phyloP scores from a whole-genome alignment of 345 rosid species.

The Pistacia vera region DNA sequence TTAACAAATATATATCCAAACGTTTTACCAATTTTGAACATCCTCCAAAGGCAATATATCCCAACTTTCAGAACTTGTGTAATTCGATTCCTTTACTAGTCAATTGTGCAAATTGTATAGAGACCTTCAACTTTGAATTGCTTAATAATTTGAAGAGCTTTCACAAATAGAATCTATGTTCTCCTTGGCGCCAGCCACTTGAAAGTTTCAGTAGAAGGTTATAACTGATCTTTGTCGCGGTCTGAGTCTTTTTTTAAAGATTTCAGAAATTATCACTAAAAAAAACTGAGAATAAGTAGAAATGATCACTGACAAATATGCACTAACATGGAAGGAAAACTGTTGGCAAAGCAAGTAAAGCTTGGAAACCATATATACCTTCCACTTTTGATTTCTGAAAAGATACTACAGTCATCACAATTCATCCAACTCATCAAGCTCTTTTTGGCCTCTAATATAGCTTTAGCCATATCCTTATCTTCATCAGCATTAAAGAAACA shows the following conservation, averaged over 20 bases:
- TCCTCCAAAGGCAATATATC: conserved; percentile 49
- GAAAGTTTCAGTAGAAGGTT: conserved; percentile 40
- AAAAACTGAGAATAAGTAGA: conserved; percentile 26
- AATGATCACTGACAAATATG: neutral
- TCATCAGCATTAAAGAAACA: conserved; percentile 33
- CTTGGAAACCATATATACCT: conserved; percentile 27
- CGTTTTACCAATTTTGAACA: conserved; percentile 38
- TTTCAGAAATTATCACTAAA: conserved; percentile 48
- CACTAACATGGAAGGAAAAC: neutral
- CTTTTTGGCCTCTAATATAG: conserved; percentile 36
- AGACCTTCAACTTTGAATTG: conserved; percentile 41
- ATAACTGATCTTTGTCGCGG: conserved; percentile 22
- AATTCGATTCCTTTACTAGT: conserved; percentile 33
- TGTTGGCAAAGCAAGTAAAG: neutral
- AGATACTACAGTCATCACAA: conserved; percentile 32
- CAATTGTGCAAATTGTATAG: conserved; percentile 46
- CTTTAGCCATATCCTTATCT: conserved; percentile 35
- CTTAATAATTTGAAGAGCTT: conserved; percentile 42
- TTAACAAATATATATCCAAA: conserved; percentile 40
- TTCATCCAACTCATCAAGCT: conserved; percentile 40
- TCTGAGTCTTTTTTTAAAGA: conserved; percentile 42
- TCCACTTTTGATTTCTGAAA: conserved; percentile 48
- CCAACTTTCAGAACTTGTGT: conserved; percentile 61
- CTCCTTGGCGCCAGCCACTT: conserved; percentile 52
- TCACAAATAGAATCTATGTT: conserved; percentile 35